Percentiles rank a stretch among this genome's conserved stretches.
Evolutionary conservation across 306 rosid species (phyloP).

Genomic region (Cucurbita pepo): DNA sequence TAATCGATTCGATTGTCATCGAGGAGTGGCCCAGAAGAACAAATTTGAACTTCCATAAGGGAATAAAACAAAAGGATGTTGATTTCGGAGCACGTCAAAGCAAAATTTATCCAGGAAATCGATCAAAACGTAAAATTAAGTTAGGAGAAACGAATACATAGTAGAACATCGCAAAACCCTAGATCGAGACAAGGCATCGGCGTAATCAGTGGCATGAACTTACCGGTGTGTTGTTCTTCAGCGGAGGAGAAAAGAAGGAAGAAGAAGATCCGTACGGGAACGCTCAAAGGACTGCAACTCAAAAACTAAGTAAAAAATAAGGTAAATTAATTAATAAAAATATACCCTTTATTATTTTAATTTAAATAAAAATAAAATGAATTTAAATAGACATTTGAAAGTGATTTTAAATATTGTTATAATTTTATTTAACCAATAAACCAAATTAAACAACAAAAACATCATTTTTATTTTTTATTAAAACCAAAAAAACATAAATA

Average conservation of each 20-base stretch:
- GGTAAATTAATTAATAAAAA: no score
- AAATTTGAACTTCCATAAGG: background rate
- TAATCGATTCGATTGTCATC: background rate
- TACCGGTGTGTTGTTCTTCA: background rate
- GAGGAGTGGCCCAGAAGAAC: background rate
- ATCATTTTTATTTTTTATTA: no score
- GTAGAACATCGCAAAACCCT: background rate
- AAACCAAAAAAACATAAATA: background rate
- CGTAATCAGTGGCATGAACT: background rate
- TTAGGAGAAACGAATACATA: background rate
- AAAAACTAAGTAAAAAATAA: background rate
- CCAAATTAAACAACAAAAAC: no score
- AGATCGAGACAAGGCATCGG: background rate
- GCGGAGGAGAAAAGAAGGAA: background rate
- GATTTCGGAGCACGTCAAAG: background rate
- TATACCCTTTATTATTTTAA: no score
- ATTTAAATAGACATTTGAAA: no score
- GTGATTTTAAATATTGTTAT: no score
- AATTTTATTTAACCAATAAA: no score
- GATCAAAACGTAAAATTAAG: background rate
- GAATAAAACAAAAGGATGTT: background rate
- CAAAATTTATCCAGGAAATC: background rate
- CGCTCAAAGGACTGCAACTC: background rate
- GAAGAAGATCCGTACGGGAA: background rate
- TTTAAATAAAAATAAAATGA: no score